Conservation (phyloP, 345 rosid species). For the Eucalyptus camaldulensis region DNA sequence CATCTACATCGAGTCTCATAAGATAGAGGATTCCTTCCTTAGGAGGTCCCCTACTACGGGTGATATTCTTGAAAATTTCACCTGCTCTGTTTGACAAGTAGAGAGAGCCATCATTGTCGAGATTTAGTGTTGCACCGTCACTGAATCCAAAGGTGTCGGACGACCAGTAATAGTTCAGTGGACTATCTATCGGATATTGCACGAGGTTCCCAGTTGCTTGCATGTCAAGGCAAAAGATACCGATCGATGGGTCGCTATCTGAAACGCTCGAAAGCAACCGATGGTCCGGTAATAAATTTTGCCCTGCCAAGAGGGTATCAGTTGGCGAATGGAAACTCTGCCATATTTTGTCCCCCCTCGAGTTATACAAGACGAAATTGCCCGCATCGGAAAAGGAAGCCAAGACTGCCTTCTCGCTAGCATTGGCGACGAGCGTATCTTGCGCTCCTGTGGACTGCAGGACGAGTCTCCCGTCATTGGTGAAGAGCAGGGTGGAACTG, state of each 20-base stretch:
- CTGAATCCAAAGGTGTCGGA: background rate
- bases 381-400: constrained; percentile 11
- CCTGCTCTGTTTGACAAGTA: background rate
- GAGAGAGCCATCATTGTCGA: background rate
- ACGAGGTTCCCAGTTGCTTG: constrained; percentile 7
- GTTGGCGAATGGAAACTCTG: constrained; percentile 11
- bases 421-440: background rate
- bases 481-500: background rate
- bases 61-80: background rate
- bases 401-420: background rate
- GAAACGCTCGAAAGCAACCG: constrained; percentile 3
- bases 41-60: background rate
- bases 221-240: constrained; percentile 7
- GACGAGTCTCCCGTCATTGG: background rate
- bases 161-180: background rate
- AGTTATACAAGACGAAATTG: constrained; percentile 10
- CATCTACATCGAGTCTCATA: background rate
- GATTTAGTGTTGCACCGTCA: background rate
- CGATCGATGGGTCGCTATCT: background rate
- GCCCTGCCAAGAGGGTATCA: constrained; percentile 9
- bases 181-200: background rate
- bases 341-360: background rate
- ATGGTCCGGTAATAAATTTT: background rate
- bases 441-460: background rate
- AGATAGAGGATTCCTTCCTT: background rate